phyloP scores from a whole-genome alignment of 192 early-diverging fungal species.

The Coemansia sp. region DNA sequence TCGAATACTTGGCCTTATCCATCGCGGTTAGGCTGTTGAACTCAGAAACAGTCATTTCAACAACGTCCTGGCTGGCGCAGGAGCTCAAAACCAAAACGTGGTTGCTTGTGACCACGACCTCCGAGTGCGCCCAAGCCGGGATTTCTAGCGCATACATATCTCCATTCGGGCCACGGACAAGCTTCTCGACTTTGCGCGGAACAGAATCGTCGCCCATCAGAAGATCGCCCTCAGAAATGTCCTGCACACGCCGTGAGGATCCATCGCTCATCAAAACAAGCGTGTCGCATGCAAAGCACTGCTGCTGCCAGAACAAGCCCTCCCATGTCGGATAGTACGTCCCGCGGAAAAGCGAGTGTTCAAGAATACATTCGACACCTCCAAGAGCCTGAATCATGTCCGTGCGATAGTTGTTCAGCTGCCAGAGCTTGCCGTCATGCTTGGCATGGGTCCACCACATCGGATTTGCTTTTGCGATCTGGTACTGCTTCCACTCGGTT shows the following conservation, averaged over 20 bases:
- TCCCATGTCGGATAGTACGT: constrained; percentile 99
- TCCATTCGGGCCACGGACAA: constrained; percentile 30
- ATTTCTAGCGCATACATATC: constrained; percentile 27
- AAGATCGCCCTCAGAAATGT: constrained; percentile 38
- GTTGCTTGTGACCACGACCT: constrained; percentile 36
- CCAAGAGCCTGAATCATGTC: constrained; percentile 99
- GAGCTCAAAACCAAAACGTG: constrained; percentile 31
- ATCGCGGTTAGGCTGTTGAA: constrained; percentile 4
- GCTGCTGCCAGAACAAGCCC: constrained; percentile 97
- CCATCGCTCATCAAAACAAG: constrained; percentile 58
- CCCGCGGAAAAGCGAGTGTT: constrained; percentile 98
- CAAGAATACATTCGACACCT: constrained; percentile 97
- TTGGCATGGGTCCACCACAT: constrained; percentile 89
- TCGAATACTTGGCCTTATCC: constrained; percentile 7
- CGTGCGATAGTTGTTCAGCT: constrained; percentile 96
- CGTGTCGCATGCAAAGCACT: constrained; percentile 55
- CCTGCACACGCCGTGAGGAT: constrained; percentile 41
- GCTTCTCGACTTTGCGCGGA: constrained; percentile 45
- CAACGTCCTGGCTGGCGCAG: background rate
- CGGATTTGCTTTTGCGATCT: constrained; percentile 91
- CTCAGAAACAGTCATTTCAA: constrained; percentile 29
- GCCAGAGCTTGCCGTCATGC: constrained; percentile 91
- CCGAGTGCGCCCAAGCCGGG: constrained; percentile 14
- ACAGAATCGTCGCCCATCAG: constrained; percentile 58
- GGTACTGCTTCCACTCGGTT: constrained; percentile 97